phyloP scores from a whole-genome alignment of 2,329 filamentous ascomycete genomes.

The Orbilia brochopaga region DNA sequence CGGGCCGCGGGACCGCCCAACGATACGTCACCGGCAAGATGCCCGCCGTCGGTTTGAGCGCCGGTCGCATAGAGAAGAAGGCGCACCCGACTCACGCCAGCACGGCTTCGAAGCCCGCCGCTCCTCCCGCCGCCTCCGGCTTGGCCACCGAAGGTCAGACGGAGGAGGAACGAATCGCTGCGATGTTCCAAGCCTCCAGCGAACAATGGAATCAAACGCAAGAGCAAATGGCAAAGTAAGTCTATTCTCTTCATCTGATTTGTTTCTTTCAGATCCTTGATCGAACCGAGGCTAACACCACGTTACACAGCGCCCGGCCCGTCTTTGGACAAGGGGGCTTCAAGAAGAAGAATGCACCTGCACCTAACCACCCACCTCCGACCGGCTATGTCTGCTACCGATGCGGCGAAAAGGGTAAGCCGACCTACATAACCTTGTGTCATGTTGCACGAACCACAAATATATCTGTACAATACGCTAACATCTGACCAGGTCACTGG shows the following conservation, averaged over 20 bases:
- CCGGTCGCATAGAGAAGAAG: constrained; percentile 57
- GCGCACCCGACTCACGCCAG: constrained; percentile 65
- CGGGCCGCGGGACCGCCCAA: constrained; percentile 86
- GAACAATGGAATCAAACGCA: constrained; percentile 93
- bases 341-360: constrained; percentile 66
- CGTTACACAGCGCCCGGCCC: constrained; percentile 58
- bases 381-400: constrained; percentile 95
- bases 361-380: constrained; percentile 91
- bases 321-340: constrained; percentile 57
- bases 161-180: constrained; percentile 90
- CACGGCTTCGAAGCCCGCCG: constrained; percentile 21
- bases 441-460: constrained; percentile 25
- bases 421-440: constrained; percentile 18
- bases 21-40: constrained; percentile 97
- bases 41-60: constrained; percentile 72
- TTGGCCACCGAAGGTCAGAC: constrained; percentile 57
- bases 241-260: constrained; percentile 25
- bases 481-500: constrained; percentile 74
- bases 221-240: constrained; percentile 84
- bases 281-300: constrained; percentile 47
- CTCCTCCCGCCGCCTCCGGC: constrained; percentile 19
- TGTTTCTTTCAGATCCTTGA: background rate
- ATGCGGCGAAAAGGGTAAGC: constrained; percentile 82
- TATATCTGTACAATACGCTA: constrained; percentile 51
- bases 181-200: constrained; percentile 87